Percentiles rank a stretch among this genome's conserved stretches.
Conservation (phyloP, 2,329 filamentous ascomycete genomes). For the Beauveria brongniartii region DNA sequence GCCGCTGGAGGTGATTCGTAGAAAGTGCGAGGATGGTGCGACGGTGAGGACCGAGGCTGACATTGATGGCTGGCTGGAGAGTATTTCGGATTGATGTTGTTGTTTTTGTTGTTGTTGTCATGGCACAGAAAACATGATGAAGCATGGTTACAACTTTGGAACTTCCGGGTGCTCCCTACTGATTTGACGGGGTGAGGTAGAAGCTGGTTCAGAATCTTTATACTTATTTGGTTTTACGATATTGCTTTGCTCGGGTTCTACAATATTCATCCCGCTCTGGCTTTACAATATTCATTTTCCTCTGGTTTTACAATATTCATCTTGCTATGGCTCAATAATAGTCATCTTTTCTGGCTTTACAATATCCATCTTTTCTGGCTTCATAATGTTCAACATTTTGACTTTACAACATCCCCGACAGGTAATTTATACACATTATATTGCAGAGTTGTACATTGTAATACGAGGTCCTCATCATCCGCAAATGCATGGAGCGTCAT, state of each 20-base stretch:
- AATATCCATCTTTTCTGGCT: not conserved
- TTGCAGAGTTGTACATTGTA: not conserved
- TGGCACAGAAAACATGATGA: not conserved
- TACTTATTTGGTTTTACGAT: too few relatives aligned
- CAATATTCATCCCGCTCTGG: not conserved
- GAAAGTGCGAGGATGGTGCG: conserved; percentile 20
- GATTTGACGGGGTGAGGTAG: too few relatives aligned
- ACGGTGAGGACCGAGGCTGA: not conserved
- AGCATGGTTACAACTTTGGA: not conserved
- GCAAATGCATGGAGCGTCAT: too few relatives aligned
- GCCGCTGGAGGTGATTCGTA: conserved; percentile 28
- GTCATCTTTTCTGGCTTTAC: not conserved
- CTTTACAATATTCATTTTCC: too few relatives aligned
- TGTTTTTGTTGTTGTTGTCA: not conserved
- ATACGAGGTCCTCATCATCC: not conserved
- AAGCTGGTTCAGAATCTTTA: too few relatives aligned
- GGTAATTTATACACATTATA: not conserved
- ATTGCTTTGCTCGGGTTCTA: too few relatives aligned
- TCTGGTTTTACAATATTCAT: not conserved
- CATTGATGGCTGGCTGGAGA: not conserved
- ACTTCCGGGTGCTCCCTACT: too few relatives aligned
- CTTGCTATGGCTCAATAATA: not conserved
- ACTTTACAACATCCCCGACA: not conserved
- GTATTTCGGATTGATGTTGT: conserved; percentile 1
- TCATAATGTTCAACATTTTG: not conserved